Evolutionary conservation across 257 asterid genomes (phyloP), one percentile per base, ranked within the genome.

Genomic region (Solanum microdontum): DNA sequence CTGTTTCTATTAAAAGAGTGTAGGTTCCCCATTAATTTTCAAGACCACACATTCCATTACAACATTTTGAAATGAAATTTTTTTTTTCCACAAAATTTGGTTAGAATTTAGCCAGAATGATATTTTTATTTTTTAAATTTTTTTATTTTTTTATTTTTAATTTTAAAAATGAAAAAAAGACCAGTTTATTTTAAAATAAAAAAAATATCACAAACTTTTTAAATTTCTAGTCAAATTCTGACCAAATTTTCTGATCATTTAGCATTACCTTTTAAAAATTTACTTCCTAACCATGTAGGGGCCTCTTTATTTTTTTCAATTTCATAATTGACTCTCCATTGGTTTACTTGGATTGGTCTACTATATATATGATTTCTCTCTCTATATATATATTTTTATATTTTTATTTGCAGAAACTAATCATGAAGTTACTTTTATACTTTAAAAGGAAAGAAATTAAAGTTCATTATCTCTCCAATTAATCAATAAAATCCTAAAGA

Each of bases 161-260:
- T 40, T 40, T n/a, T n/a, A 40, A 40, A 40, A 40, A 39, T 2
- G 0, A 0, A 39, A 39, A 9, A 40, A 10, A 11, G 2, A 40
- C 11, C 14, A 3, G 0, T 40, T 40, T 40, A 43, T 43, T 11
- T 43, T 43, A 3, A 11, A 43, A 43, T 43, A 1, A 11, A 43
- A 43, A 40, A 40, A 11, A 40, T 40, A 40, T 43, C 15, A 43
- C 51, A 43, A 43, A 40, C 51, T 11, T 11, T 43, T 43, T 11
- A 43, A 43, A 43, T 11, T 43, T 40, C 0, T 40, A 0, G 4
- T 0, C 13, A 40, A 40, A 40, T 8, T 40, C 0, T 40, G 0
- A 40, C 14, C 13, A 40, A 11, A 11, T 43, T 43, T 43, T 43
- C 5, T 43, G 5, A 2, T 0, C 14, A 43, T 10, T 43, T 43